Evolutionary conservation across 148 eudicot genomes (phyloP), one percentile per base, ranked within the genome.

Genomic region (Nepenthes mirabilis): DNA sequence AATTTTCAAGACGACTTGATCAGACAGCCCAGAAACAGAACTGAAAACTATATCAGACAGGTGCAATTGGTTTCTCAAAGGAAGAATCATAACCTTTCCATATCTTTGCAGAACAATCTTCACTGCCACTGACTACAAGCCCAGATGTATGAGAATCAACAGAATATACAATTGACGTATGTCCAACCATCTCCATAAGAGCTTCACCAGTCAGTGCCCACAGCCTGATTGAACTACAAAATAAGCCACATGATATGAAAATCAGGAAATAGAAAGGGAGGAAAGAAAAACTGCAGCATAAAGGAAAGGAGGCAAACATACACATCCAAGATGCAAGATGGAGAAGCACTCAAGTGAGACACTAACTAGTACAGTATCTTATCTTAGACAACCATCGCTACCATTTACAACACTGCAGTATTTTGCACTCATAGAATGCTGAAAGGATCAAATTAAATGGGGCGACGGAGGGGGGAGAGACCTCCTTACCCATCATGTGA

Each of bases 141-240:
- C 97, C 99, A 43, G 89, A 83, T 23, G 47, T 51, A 63, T 88
- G 91, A 37, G 99, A 84, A 79, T 93, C 91, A 57, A 93, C 97
- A 63, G 99, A 86, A 77, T 93, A 93, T 69, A 93, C 96, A 62
- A 93, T 84, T 13, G 96, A 80, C 45, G 89, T 79, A 70, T 93
- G 99, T 61, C 99, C 99, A 69, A 86, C 99, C 99, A 93, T 84
- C 81, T 93, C 97, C 91, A 84, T 48, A 55, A 93, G 72, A 77
- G 77, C 85, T 76, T 93, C 68, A 66, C 97, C 99, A 57, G 79
- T 89, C 53, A 81, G 50, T 47, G 89, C 79, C 99, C 99, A 93
- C 40, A 93, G 76, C 76, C 95, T 82, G 72, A 93, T 79, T 66
- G 95, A 80, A 55, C 99, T 93, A 70, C 57, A 33, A 65, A 58